Evolutionary conservation across 2,329 filamentous ascomycete genomes (phyloP), one percentile per base, ranked within the genome.

Genomic region (Sclerotinia nivalis): DNA sequence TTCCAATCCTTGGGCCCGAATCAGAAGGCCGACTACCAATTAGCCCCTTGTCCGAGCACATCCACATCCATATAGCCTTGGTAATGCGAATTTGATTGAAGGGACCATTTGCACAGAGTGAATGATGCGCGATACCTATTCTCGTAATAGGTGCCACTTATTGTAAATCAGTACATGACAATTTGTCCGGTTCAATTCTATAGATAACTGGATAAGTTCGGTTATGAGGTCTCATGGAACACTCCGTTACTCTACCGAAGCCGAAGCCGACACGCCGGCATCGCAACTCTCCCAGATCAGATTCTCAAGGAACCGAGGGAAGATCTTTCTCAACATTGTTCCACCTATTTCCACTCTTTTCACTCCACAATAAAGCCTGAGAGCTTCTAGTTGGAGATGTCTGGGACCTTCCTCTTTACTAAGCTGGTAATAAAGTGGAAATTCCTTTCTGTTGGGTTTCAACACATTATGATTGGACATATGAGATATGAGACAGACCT

Each of bases 191-290:
- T 40, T 12, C 25, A 37, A 18, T 15, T n/a, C 8, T 37, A 8
- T 56, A n/a, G 12, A n/a, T 20, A 40, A 10, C 56, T 40, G 34
- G 56, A 28, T 60, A 45, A 45, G 18, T 12, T 60, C 56, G 56
- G 56, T 61, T 61, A 43, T 61, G 40, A 61, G 20, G 28, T 31
- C 15, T 61, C 40, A 47, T 34, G 40, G 64, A 43, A 45, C 20
- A 34, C 15, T 49, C 56, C 18, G 56, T 5, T 18, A 22, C 37
- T 40, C 58, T 31, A 61, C 58, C 58, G 58, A 61, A 47, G 47
- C 61, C 47, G 61, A 64, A 50, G 31, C n/a, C 61, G 61, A 47
- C 47, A 64, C 50, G 31, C n/a, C 61, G 61, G 61, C 47, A 64
- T 64, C 45, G 47, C 61, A 64, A 34, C 45, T 62, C 28, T 49